These are phyloP conservation scores for Calonectria henricotiae DNA, from an alignment of 2,329 filamentous ascomycete species.

Conservation along the genomic window DNA sequence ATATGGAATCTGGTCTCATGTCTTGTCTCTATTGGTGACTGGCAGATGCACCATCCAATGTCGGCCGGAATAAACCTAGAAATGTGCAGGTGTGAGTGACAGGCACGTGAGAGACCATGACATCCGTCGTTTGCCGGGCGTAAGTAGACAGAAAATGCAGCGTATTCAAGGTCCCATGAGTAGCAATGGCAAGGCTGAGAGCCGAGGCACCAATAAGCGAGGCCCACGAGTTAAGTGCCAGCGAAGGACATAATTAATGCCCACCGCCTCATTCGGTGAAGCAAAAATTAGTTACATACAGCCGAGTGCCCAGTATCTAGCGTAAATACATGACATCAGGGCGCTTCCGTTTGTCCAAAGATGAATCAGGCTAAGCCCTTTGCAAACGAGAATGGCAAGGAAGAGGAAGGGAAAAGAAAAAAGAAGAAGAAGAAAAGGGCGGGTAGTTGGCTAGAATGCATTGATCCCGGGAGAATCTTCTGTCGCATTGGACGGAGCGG, in stretches of 20 bases:
- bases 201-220: slow-evolving; percentile 13
- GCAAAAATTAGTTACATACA: slow-evolving; percentile 11
- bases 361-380: background rate
- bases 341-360: background rate
- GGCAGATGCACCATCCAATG: slow-evolving; percentile 6
- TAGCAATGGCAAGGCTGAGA: slow-evolving; percentile 2
- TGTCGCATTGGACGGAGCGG: background rate
- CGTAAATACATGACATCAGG: slow-evolving; percentile 16
- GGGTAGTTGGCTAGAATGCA: background rate
- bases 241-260: background rate
- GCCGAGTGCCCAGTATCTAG: background rate
- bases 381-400: slow-evolving; percentile 6
- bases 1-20: slow-evolving; percentile 26
- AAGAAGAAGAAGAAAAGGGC: background rate
- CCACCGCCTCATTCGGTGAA: slow-evolving; percentile 22
- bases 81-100: slow-evolving; percentile 11
- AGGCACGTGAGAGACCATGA: slow-evolving; percentile 20
- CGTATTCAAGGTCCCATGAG: slow-evolving; percentile 15
- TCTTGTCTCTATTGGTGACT: slow-evolving; percentile 21
- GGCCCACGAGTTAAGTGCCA: slow-evolving; percentile 1
- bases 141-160: background rate
- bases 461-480: slow-evolving; percentile 1
- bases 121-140: background rate
- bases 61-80: background rate
- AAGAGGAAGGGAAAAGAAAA: background rate